These are phyloP conservation scores for Lactifluus echinatus DNA, from an alignment of 768 basidiomycete species.

Conservation along the genomic window DNA sequence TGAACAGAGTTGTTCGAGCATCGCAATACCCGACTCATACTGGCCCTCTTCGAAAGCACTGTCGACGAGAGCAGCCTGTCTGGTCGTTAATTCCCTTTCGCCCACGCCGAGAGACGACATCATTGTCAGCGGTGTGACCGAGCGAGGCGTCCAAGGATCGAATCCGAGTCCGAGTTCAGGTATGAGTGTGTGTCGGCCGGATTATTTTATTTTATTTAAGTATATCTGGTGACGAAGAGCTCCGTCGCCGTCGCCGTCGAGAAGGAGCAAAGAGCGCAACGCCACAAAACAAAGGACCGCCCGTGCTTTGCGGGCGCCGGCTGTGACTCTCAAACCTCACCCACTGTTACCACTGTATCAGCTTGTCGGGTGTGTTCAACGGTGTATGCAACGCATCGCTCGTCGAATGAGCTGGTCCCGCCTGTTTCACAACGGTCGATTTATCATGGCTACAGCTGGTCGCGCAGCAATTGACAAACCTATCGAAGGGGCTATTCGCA, in stretches of 20 bases:
- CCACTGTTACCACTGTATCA: not conserved
- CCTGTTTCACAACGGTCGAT: conserved; percentile 20
- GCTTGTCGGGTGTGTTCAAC: not conserved
- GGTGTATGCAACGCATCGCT: conserved; percentile 1
- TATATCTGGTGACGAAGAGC: not conserved
- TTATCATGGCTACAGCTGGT: conserved; percentile 17
- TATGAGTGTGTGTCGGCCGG: not conserved
- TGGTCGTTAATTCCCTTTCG: conserved; percentile 10
- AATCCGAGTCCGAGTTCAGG: not conserved
- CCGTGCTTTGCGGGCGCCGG: not conserved
- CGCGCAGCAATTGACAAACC: conserved; percentile 8
- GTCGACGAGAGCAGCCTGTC: conserved; percentile 44
- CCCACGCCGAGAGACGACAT: not conserved
- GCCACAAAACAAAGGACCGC: not conserved
- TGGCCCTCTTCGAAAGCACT: conserved; percentile 71
- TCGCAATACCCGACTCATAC: conserved; percentile 56
- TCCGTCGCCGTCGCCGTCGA: not conserved
- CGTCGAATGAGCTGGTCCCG: conserved; percentile 16
- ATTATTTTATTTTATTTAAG: not conserved
- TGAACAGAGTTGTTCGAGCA: conserved; percentile 55
- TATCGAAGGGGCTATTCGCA: conserved; percentile 17
- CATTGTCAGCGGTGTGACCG: not conserved
- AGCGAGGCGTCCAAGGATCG: not conserved
- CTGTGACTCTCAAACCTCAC: not conserved
- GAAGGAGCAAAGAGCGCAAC: not conserved